Base-by-base conservation (phyloP, 2,329 filamentous ascomycete genomes). In the Pseudocercospora macadamiae region DNA sequence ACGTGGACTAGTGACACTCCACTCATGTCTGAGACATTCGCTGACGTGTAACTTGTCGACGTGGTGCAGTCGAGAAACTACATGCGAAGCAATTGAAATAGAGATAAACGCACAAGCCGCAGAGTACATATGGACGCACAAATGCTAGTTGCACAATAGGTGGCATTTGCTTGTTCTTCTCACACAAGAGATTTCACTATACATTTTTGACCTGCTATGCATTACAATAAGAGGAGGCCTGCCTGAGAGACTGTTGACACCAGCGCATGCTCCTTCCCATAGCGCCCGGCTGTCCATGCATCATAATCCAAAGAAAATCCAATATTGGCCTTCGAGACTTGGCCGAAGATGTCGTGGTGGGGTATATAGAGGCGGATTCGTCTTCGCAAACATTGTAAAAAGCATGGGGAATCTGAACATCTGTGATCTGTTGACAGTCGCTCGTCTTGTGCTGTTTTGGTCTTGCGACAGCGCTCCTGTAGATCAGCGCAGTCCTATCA, bases 401-500 rank as follows among this genome's bases (percentile, higher is more conserved):
- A 21, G 7, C 25, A 32, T 49, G 25, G 16, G n/a, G 42, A 28
- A 47, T 32, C 47, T 30, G 14, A 32, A 28, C 47, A 6, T 12
- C 8, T 16, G 7, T 9, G 7, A 5, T 39, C 36, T 18, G 36
- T 18, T 16, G 7, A 16, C 12, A 18, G 12, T 16, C 16, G 21
- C 26, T 48, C 30, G 39, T 37, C 26, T 37, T 23, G 28, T 44
- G 51, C 30, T 30, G 36, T 5, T 37, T 39, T 39, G 37, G 49
- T 54, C 39, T 23, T 18, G 28, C n/a, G n/a, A 55, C 25, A 23
- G 45, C 18, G 3, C 23, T 47, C 25, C 23, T 9, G n/a, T 4
- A n/a, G 30, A 6, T 62, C 59, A 71, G 54, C 69, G 69, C 44
- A 71, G 51, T 37, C 69, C 69, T 58, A 71, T 71, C 25, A 71